phyloP scores from a whole-genome alignment of 306 rosid species.

The Corylus heterophylla region DNA sequence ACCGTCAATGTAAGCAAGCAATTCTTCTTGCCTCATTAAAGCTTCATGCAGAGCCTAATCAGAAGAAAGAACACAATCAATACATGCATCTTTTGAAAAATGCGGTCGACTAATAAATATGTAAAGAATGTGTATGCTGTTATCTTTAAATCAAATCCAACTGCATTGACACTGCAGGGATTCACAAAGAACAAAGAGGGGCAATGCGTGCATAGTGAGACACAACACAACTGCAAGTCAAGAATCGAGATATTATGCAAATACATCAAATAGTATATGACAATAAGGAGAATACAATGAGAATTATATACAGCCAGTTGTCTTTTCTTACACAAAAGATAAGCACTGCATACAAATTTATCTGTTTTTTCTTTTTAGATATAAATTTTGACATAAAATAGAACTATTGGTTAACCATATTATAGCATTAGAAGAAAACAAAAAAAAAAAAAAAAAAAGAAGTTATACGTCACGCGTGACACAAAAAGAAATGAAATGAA shows the following conservation, averaged over 20 bases:
- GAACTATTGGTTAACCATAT: background rate
- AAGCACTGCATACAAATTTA: background rate
- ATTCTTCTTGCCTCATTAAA: conserved; percentile 89
- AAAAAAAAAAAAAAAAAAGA: no score
- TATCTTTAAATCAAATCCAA: background rate
- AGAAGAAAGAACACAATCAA: conserved; percentile 17
- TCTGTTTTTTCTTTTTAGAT: background rate
- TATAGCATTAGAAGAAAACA: background rate
- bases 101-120: background rate
- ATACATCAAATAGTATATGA: background rate
- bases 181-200: background rate
- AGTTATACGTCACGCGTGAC: background rate
- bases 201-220: background rate
- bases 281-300: background rate
- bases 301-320: background rate
- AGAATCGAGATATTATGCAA: background rate
- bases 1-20: conserved; percentile 82
- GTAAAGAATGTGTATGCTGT: background rate
- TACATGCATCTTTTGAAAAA: conserved; percentile 14
- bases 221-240: background rate
- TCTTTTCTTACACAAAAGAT: background rate
- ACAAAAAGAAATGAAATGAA: background rate
- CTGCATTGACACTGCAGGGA: background rate
- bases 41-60: conserved; percentile 89
- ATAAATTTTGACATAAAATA: background rate